Evolutionary conservation across 2,329 filamentous ascomycete genomes (phyloP), one percentile per base, ranked within the genome.

Genomic region (Clonostachys chloroleuca): DNA sequence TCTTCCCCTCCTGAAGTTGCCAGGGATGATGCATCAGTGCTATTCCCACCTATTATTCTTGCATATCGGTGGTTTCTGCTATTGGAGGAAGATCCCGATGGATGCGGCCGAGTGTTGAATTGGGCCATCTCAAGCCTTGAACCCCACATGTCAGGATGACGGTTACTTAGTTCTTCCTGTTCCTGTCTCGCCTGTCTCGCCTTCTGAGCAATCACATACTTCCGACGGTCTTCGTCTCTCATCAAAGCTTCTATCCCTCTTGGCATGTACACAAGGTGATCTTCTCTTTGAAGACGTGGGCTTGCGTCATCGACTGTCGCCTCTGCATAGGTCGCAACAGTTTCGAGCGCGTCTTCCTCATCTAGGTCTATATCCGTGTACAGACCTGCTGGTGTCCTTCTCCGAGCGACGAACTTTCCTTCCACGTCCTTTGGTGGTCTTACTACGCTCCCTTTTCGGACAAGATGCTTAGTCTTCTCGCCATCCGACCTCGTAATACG

Each of bases 401-500:
- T 80, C 4, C 87, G 81, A 9, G 84, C 81, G 4, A 86, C 81
- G 59, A 96, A 95, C 52, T 85, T 83, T 48, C 90, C 90, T 56
- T 92, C 86, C 36, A 95, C 69, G 49, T 80, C 78, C 53, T 85
- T 80, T 1, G 87, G 84, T 0, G 92, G 92, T 54, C 86, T 81
- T 18, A 96, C 72, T 39, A 65, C 81, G 73, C 64, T 86, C 66
- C 59, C 76, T 54, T 63, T 72, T 58, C 67, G 74, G 56, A 60
- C 69, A 51, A 81, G 59, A 1, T 64, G 65, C 33, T 67, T 62
- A 54, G 45, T 51, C 44, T 46, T 35, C 45, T 46, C 13, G 45
- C 51, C 36, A 58, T 59, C 46, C 53, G 52, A 13, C 61, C 52
- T 58, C 64, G 66, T 9, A 79, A 80, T 44, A 83, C 74, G 6